These are phyloP conservation scores for Calvatia gigantea DNA, from an alignment of 768 basidiomycete genomes.

Conservation along the genomic window DNA sequence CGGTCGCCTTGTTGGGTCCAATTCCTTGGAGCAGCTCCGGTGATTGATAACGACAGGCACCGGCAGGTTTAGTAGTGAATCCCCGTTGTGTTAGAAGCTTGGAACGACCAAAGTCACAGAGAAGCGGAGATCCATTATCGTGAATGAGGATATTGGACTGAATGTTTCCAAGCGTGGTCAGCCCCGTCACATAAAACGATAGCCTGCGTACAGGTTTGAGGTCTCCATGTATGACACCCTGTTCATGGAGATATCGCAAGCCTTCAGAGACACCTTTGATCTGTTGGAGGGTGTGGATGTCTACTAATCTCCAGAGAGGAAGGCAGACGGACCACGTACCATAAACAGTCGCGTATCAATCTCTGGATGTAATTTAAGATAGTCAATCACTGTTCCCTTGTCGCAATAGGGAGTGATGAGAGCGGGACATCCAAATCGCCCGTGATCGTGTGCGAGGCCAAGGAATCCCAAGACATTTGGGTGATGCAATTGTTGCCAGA, in stretches of 20 bases:
- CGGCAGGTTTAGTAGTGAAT: conserved; percentile 15
- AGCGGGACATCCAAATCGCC: conserved; percentile 7
- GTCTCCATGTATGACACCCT: conserved; percentile 15
- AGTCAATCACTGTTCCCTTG: conserved; percentile 6
- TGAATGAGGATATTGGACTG: conserved; percentile 18
- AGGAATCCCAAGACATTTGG: conserved; percentile 16
- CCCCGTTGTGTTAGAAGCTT: conserved; percentile 12
- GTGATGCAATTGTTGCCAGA: conserved; percentile 16
- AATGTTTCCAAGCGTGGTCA: neutral
- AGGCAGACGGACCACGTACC: neutral
- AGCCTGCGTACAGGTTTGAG: conserved; percentile 13
- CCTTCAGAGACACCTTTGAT: neutral
- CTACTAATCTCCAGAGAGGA: neutral
- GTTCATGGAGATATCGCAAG: neutral
- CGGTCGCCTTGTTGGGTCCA: conserved; percentile 13
- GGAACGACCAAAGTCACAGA: conserved; percentile 20
- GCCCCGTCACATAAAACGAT: neutral
- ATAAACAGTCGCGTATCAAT: conserved; percentile 3
- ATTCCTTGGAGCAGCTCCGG: conserved; percentile 12
- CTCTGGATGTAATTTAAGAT: conserved; percentile 12
- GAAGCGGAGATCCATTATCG: conserved; percentile 10
- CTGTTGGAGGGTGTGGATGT: neutral
- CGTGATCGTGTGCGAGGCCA: conserved; percentile 5
- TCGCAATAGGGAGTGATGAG: conserved; percentile 15
- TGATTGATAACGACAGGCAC: conserved; percentile 14